phyloP scores from a whole-genome alignment of 1,284 basidiomycete genomes.

The Mycosarcoma mackinlayi region DNA sequence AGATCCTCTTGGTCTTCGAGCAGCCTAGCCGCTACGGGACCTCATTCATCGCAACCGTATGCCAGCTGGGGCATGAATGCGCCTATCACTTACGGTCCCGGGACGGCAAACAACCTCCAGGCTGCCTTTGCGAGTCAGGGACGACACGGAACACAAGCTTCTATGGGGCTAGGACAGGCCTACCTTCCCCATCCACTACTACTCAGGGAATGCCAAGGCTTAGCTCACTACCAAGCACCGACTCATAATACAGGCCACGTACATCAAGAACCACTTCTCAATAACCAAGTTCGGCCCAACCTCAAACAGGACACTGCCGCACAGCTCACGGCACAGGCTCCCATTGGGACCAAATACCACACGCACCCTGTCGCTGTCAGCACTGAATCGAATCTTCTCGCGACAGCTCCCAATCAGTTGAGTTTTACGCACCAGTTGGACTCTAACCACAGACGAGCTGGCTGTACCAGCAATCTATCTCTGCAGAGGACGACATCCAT shows the following conservation, averaged over 20 bases:
- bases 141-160: too few species aligned
- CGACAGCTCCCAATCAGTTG: not conserved
- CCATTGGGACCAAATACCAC: not conserved
- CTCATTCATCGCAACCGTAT: not conserved
- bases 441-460: not conserved
- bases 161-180: too few species aligned
- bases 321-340: not conserved
- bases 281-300: too few species aligned
- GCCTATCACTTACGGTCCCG: not conserved
- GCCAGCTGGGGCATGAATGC: slow-evolving; percentile 4
- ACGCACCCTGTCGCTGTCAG: not conserved
- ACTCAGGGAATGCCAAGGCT: too few species aligned
- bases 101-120: not conserved
- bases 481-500: not conserved
- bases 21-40: not conserved
- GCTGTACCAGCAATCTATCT: not conserved
- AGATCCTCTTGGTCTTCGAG: not conserved
- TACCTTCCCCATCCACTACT: too few species aligned
- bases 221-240: too few species aligned
- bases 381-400: not conserved
- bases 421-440: not conserved
- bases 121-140: not conserved
- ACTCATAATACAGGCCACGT: too few species aligned
- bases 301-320: not conserved
- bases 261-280: too few species aligned